phyloP scores from a whole-genome alignment of 495 filamentous ascomycete genomes.

The Chaetomidium leptoderma region DNA sequence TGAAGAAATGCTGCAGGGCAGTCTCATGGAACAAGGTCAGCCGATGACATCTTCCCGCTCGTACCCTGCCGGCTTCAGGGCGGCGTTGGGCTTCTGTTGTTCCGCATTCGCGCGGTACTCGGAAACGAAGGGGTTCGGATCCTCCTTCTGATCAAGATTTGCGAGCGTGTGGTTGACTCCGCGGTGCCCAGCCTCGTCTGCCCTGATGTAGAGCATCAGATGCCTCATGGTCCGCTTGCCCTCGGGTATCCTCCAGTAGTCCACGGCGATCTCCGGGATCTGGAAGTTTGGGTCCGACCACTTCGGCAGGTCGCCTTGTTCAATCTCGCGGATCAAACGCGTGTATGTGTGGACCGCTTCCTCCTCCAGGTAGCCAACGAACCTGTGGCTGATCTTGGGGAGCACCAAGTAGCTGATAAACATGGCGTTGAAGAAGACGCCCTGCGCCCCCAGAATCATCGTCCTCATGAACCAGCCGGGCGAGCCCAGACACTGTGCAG shows the following conservation, averaged over 20 bases:
- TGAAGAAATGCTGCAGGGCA: neutral
- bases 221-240: slow-evolving; percentile 77
- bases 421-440: slow-evolving; percentile 91
- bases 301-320: slow-evolving; percentile 72
- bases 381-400: slow-evolving; percentile 86
- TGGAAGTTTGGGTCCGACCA: slow-evolving; percentile 65
- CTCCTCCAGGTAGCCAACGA: slow-evolving; percentile 95
- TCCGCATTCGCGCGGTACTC: slow-evolving; percentile 59
- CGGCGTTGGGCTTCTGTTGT: slow-evolving; percentile 54
- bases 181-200: slow-evolving; percentile 90
- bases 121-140: slow-evolving; percentile 87
- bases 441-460: slow-evolving; percentile 75
- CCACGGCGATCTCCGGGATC: slow-evolving; percentile 81
- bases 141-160: slow-evolving; percentile 73
- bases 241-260: slow-evolving; percentile 93
- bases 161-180: slow-evolving; percentile 95
- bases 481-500: slow-evolving; percentile 89
- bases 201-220: slow-evolving; percentile 76
- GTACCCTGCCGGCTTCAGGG: slow-evolving; percentile 68
- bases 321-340: slow-evolving; percentile 77
- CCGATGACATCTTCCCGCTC: slow-evolving; percentile 78
- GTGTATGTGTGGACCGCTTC: slow-evolving; percentile 96
- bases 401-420: slow-evolving; percentile 87
- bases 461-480: slow-evolving; percentile 86
- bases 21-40: slow-evolving; percentile 9